Evolutionary conservation across 2,329 filamentous ascomycete genomes (phyloP), one percentile per base, ranked within the genome.

Genomic region (Alternaria gaisen): DNA sequence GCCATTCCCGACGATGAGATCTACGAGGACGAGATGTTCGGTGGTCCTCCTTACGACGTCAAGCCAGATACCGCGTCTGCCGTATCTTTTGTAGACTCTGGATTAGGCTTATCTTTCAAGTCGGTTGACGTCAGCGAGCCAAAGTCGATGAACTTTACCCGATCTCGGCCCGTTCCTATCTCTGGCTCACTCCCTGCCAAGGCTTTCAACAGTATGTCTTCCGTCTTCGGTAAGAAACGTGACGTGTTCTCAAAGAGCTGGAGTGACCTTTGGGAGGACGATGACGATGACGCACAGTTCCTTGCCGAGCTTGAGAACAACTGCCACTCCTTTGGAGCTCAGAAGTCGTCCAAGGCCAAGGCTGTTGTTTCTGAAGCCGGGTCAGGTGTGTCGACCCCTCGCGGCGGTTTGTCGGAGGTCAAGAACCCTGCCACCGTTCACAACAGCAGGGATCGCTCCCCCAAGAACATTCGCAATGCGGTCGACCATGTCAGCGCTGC

Each of bases 261-360:
- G 95, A 97, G 94, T 74, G 95, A 99, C 78, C 88, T 98, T 79
- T 97, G 93, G 90, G 94, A 98, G 60, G 94, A 98, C 78, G 94
- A 98, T 77, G 94, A 98, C 55, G 93, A 95, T 73, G 89, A 91
- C 66, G 67, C 67, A 53, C 88, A 73, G 52, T 74, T 72, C 55
- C 64, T 77, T 18, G 74, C 91, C 64, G 87, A 91, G 69, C 83
- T 85, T 36, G 87, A 90, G 73, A 85, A 85, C 63, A 80, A 82
- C 61, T 86, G 86, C 65, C 87, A 90, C 30, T 71, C 71, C 20
- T 66, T 71, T 52, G 65, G 60, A 41, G 68, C 55, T 55, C 67
- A 73, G 51, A 78, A 76, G 58, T 76, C 80, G 58, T 76, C 80
- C 60, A 80, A 79, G 69, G n/a, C 58, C 18, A 68, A 72, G 52